A percentile compares a stretch with the other conserved stretches of the same genome.
These are phyloP conservation scores for Limnanthes douglasii DNA, from an alignment of 345 rosid species.

Conservation along the genomic window DNA sequence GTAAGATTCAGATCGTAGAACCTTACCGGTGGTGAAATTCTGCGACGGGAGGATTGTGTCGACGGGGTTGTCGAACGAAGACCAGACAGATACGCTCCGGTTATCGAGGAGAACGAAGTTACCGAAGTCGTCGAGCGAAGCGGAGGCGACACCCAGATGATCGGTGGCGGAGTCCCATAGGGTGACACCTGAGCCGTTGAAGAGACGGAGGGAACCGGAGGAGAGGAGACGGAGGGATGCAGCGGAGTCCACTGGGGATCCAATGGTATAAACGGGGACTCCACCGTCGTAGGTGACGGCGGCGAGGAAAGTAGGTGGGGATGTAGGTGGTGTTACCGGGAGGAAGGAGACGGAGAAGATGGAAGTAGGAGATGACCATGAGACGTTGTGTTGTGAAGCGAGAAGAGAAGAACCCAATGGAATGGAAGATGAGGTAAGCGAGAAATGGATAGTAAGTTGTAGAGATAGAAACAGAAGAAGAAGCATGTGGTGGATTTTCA, in stretches of 20 bases:
- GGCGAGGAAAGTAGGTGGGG: constrained; percentile 16
- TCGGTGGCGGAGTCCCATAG: constrained; percentile 49
- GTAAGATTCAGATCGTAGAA: constrained; percentile 33
- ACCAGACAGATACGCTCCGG: constrained; percentile 28
- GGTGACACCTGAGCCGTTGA: constrained; percentile 35
- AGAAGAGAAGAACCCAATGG: constrained; percentile 26
- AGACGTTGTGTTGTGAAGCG: constrained; percentile 21
- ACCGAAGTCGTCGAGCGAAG: constrained; percentile 42
- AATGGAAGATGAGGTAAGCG: constrained; percentile 9
- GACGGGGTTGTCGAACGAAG: constrained; percentile 41
- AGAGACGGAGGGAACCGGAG: constrained; percentile 37
- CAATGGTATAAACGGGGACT: constrained; percentile 39
- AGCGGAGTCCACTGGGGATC: constrained; percentile 32
- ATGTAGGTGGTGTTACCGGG: constrained; percentile 13
- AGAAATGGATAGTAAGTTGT: constrained; percentile 3
- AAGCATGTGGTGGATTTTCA: too few species aligned
- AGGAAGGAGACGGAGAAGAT: constrained; percentile 33
- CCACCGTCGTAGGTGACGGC: constrained; percentile 24
- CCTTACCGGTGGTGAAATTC: constrained; percentile 21
- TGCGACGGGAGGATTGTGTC: constrained; percentile 43
- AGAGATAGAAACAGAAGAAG: background rate
- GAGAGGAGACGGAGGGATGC: constrained; percentile 30
- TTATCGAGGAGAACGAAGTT: constrained; percentile 26
- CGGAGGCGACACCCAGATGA: constrained; percentile 26
- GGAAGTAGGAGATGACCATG: constrained; percentile 27